Evolutionary conservation across 2,329 filamentous ascomycete genomes (phyloP).

Genomic region (Claviceps capensis): DNA sequence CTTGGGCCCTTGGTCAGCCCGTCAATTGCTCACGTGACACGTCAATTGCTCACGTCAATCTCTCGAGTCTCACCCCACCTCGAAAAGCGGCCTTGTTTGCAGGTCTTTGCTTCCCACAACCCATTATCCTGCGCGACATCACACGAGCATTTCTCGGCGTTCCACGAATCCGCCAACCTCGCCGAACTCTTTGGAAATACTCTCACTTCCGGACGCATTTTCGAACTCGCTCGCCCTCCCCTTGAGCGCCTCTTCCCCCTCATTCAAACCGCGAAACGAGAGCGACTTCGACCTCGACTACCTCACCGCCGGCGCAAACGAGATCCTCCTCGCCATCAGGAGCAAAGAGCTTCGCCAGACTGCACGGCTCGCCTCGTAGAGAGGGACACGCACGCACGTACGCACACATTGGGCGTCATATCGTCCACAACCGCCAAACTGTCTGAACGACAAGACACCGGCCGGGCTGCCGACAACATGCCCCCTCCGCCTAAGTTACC

Average conservation of each 20-base stretch:
- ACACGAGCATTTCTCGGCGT: not conserved
- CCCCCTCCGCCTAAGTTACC: conserved; percentile 4
- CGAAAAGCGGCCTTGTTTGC: not conserved
- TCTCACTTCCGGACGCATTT: not conserved
- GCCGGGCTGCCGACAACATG: conserved; percentile 16
- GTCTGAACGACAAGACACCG: conserved; percentile 25
- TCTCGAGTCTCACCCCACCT: not conserved
- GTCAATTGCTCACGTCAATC: not conserved
- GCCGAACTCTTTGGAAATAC: not conserved
- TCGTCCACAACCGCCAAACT: conserved; percentile 23
- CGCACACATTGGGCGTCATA: not conserved
- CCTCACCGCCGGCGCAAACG: no score
- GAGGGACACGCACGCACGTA: not conserved
- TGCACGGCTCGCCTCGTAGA: not conserved
- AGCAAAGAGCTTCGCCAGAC: no score
- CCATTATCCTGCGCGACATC: not conserved
- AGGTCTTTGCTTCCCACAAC: not conserved
- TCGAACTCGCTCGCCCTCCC: no score
- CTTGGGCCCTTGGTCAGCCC: not conserved
- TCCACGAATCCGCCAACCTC: not conserved
- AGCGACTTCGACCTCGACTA: no score
- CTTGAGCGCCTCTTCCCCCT: no score
- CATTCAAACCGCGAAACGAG: no score
- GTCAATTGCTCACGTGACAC: not conserved
- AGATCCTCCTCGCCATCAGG: no score